Conservation (phyloP, 371 early-diverging fungal species). For the Saksenaea oblongispora region DNA sequence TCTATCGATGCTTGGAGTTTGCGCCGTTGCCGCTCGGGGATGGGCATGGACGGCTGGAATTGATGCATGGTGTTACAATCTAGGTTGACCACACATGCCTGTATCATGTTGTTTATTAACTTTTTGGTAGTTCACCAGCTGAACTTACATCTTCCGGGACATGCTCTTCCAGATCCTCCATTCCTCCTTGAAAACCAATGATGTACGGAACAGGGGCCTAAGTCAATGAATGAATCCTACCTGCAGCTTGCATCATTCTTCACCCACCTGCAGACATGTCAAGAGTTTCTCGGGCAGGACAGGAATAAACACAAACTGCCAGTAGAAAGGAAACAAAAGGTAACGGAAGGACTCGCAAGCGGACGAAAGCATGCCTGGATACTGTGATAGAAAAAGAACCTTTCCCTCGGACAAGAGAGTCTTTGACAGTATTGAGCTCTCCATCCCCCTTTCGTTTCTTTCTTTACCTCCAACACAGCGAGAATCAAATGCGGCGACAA, state of each 20-base stretch:
- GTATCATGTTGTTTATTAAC: background rate
- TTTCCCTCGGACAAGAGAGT: slow-evolving; percentile 74
- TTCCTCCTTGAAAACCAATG: slow-evolving; percentile 67
- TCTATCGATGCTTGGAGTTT: slow-evolving; percentile 57
- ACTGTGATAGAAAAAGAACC: slow-evolving; percentile 72
- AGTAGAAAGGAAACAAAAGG: slow-evolving; percentile 75
- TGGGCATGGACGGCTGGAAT: slow-evolving; percentile 31
- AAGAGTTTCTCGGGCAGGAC: slow-evolving; percentile 70
- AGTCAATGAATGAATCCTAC: background rate
- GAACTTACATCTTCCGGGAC: slow-evolving; percentile 65
- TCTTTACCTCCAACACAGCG: slow-evolving; percentile 61
- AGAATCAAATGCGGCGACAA: slow-evolving; percentile 73
- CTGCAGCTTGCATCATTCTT: background rate
- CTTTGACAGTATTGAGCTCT: slow-evolving; percentile 22
- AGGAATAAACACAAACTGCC: slow-evolving; percentile 85
- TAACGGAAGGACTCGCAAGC: slow-evolving; percentile 72
- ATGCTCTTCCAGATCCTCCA: slow-evolving; percentile 60
- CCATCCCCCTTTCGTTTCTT: background rate
- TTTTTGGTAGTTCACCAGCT: background rate
- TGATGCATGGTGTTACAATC: slow-evolving; percentile 60
- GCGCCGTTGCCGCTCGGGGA: slow-evolving; percentile 57
- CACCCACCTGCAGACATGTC: slow-evolving; percentile 67
- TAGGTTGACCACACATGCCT: slow-evolving; percentile 61
- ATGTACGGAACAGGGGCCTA: slow-evolving; percentile 82
- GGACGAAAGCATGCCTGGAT: slow-evolving; percentile 72